These are phyloP conservation scores for Azolla pinnata DNA, from an alignment of 75 land plant species.

Conservation along the genomic window DNA sequence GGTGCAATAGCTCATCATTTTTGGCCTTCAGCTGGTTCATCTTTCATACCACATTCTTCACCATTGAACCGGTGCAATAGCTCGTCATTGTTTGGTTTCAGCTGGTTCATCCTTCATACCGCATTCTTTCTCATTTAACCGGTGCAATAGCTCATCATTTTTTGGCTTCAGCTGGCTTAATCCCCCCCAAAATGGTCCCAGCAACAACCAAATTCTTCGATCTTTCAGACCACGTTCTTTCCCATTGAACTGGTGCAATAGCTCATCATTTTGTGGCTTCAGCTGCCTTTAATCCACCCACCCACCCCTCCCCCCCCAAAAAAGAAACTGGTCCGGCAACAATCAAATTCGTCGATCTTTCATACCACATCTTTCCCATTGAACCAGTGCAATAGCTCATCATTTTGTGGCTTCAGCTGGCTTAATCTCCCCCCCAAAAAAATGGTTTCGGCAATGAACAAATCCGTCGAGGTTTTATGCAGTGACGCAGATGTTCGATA, in stretches of 20 bases:
- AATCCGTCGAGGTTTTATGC: slow-evolving; percentile 3
- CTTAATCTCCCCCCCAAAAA: too few relatives aligned
- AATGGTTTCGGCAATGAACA: too few relatives aligned
- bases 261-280: too few relatives aligned
- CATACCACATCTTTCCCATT: background rate
- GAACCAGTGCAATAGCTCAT: background rate
- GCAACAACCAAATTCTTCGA: too few relatives aligned
- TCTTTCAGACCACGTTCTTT: too few relatives aligned
- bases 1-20: too few relatives aligned
- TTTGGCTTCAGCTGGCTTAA: background rate
- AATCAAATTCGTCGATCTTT: background rate
- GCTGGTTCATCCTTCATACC: background rate
- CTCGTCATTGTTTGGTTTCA: background rate
- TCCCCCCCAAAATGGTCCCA: too few relatives aligned
- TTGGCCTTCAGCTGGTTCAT: too few relatives aligned
- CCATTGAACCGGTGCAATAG: background rate
- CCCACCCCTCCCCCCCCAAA: background rate
- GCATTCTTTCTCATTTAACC: background rate
- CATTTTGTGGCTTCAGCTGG: background rate
- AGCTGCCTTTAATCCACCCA: too few relatives aligned
- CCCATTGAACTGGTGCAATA: too few relatives aligned
- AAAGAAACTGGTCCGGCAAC: background rate
- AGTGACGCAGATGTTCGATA: slow-evolving; percentile 24
- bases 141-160: background rate
- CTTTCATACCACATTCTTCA: background rate